phyloP scores from a whole-genome alignment of 2,329 filamentous ascomycete genomes.

The Xylariomycetidae sp. region DNA sequence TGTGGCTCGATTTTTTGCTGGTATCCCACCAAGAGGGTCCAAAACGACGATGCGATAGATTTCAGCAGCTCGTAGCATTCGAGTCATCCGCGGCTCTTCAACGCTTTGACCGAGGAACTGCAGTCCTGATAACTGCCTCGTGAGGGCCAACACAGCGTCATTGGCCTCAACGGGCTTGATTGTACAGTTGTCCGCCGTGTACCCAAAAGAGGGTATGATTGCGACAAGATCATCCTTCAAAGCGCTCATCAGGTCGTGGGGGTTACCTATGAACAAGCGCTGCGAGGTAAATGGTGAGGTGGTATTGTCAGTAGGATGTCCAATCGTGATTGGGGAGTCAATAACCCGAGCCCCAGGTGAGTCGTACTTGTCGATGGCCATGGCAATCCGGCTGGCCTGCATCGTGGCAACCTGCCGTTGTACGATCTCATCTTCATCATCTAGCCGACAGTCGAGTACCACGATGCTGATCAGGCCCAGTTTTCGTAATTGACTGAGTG shows the following conservation, averaged over 20 bases:
- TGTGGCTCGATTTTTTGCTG: conserved; percentile 56
- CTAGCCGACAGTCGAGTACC: conserved; percentile 66
- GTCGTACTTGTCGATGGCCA: conserved; percentile 67
- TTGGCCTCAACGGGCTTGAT: conserved; percentile 38
- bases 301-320: conserved; percentile 14
- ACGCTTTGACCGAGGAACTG: conserved; percentile 38
- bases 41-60: conserved; percentile 85
- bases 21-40: conserved; percentile 82
- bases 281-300: conserved; percentile 30
- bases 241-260: conserved; percentile 57
- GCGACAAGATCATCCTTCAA: conserved; percentile 66
- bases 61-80: conserved; percentile 33
- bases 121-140: conserved; percentile 69
- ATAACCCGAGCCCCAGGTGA: conserved; percentile 65
- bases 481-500: conserved; percentile 74
- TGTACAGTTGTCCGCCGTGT: conserved; percentile 34
- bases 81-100: conserved; percentile 31
- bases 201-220: conserved; percentile 55
- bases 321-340: conserved; percentile 47
- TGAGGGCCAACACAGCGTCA: conserved; percentile 72
- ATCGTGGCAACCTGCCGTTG: conserved; percentile 45
- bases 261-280: conserved; percentile 36
- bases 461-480: conserved; percentile 80
- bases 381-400: conserved; percentile 70
- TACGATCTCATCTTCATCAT: conserved; percentile 23